Evolutionary conservation across 2,329 filamentous ascomycete genomes (phyloP), one percentile per base, ranked within the genome.

Genomic region (Phialophora chinensis): DNA sequence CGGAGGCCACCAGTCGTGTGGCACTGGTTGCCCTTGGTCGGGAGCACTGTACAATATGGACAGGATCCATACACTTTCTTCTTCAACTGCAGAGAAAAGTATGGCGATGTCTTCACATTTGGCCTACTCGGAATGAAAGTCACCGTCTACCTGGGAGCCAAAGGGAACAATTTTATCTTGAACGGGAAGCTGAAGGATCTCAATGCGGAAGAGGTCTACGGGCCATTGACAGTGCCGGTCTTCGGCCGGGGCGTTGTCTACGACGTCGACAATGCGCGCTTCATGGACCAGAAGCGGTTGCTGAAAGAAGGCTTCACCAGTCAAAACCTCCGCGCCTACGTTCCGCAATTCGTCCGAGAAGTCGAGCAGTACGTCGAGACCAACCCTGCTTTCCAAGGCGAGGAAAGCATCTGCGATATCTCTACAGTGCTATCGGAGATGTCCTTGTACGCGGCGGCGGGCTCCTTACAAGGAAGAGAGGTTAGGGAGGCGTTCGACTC

Each of bases 211-310:
- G 92, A 97, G 74, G 91, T 96, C 70, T 96, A 96, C 80, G 90
- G 87, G 63, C 90, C 91, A 63, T 84, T 97, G 65, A 87, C 84
- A 27, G 88, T 86, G 5, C 87, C 87, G 53, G 86, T 89, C 2
- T 96, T 96, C 76, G 92, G 92, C 72, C 88, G 87, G 73, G 90
- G 93, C 80, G 92, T 96, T 29, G 91, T 96, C 62, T 96, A 96
- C 77, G 92, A 96, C 77, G 95, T 92, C 80, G 91, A 92, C 50
- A 96, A 96, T 77, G 85, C 91, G 66, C 96, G 96, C 81, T 86
- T 96, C 75, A 96, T 96, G 92, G 92, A 96, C 82, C 92, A 96
- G 84, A 96, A 96, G 84, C 95, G 94, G 79, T 88, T 89, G 71
- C 85, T 89, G 79, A 88, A 89, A 77, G 88, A 84, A 66, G 87